These are phyloP conservation scores for Trichoderma sp. DNA, from an alignment of 2,329 filamentous ascomycete genomes.

Conservation along the genomic window DNA sequence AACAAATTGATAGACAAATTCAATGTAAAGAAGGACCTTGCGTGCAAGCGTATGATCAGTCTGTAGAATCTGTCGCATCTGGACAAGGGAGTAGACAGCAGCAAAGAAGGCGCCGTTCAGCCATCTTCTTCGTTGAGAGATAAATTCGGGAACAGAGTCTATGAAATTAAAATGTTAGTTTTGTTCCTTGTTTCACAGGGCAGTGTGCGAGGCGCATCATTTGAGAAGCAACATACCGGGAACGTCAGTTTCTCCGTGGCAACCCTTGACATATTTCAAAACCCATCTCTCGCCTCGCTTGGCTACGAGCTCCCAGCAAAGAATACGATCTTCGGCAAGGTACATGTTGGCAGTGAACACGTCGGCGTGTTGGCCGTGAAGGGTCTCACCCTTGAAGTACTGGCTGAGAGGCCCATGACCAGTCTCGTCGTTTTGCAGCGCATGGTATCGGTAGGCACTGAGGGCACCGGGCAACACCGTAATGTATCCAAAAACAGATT, in stretches of 20 bases:
- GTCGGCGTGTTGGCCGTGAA: constrained; percentile 94
- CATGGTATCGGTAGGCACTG: constrained; percentile 93
- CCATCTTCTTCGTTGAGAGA: constrained; percentile 95
- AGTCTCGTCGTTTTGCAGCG: constrained; percentile 93
- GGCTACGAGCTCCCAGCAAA: constrained; percentile 94
- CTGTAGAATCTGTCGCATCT: constrained; percentile 88
- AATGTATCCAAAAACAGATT: constrained; percentile 98
- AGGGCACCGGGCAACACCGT: constrained; percentile 94
- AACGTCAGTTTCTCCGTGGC: constrained; percentile 96
- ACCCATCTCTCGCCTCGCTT: constrained; percentile 96
- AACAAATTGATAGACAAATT: constrained; percentile 94
- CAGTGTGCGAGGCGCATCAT: neutral
- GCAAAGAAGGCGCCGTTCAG: constrained; percentile 99
- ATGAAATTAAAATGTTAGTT: constrained; percentile 35
- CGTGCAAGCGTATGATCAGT: constrained; percentile 90
- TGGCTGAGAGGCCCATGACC: constrained; percentile 94
- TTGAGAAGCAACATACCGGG: constrained; percentile 66
- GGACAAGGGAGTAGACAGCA: constrained; percentile 93
- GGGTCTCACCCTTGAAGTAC: constrained; percentile 98
- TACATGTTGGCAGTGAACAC: constrained; percentile 99
- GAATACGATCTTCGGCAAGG: constrained; percentile 83
- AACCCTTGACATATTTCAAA: constrained; percentile 95
- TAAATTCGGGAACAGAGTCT: constrained; percentile 94
- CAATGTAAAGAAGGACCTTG: constrained; percentile 89
- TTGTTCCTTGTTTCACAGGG: neutral